Evolutionary conservation across 768 basidiomycete species (phyloP).

Genomic region (Phylloporus sp.): DNA sequence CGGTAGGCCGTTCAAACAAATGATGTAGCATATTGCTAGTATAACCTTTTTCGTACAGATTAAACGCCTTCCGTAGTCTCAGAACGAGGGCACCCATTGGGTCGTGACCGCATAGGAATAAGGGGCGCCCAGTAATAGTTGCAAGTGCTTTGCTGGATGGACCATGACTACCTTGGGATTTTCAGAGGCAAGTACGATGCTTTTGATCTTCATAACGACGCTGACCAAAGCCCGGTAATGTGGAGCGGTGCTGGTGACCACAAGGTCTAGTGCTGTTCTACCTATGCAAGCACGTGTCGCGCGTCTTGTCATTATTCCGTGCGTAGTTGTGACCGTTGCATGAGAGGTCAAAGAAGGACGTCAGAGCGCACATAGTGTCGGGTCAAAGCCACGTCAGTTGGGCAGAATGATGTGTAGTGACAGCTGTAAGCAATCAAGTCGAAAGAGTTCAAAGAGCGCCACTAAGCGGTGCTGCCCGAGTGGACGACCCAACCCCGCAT

Average conservation of each 20-base stretch:
- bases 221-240: background rate
- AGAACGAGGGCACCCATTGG: background rate
- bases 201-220: too few species aligned
- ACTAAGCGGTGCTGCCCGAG: conserved; percentile 2
- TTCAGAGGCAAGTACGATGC: too few species aligned
- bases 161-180: too few species aligned
- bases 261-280: conserved; percentile 5
- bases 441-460: background rate
- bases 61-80: background rate
- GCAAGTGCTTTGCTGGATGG: too few species aligned
- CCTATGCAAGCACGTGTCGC: conserved; percentile 9
- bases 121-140: too few species aligned
- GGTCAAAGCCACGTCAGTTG: background rate
- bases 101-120: too few species aligned
- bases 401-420: background rate
- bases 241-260: background rate
- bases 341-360: background rate
- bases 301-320: background rate
- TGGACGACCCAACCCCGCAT: conserved; percentile 12
- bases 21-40: background rate
- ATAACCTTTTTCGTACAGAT: background rate
- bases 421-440: background rate
- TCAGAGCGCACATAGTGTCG: background rate
- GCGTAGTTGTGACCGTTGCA: background rate
- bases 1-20: background rate